These are phyloP conservation scores for Hyaloscypha bicolor DNA, from an alignment of 495 filamentous ascomycete species.

Conservation along the genomic window DNA sequence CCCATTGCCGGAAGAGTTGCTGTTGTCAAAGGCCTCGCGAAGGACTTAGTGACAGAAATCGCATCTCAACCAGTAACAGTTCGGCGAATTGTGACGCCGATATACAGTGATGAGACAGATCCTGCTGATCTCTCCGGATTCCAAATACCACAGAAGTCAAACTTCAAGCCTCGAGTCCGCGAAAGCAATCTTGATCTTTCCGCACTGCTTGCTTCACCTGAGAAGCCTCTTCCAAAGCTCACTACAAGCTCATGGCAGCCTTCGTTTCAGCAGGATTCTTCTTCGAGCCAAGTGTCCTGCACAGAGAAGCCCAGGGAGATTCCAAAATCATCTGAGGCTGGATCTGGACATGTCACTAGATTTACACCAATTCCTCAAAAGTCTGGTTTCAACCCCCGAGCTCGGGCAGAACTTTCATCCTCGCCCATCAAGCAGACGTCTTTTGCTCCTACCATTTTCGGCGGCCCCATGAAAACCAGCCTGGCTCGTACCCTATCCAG, in stretches of 20 bases:
- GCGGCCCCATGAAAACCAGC: not conserved
- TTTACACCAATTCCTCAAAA: slow-evolving; percentile 46
- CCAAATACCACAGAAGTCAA: slow-evolving; percentile 48
- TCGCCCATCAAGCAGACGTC: slow-evolving; percentile 19
- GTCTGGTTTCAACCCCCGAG: slow-evolving; percentile 49
- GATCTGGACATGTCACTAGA: slow-evolving; percentile 5
- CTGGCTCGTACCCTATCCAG: not conserved
- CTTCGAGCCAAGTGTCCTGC: slow-evolving; percentile 4
- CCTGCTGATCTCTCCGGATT: slow-evolving; percentile 24
- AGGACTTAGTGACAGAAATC: not conserved
- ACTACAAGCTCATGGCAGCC: slow-evolving; percentile 12
- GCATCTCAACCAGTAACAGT: slow-evolving; percentile 19
- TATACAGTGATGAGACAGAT: slow-evolving; percentile 4
- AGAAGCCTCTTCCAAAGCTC: slow-evolving; percentile 26
- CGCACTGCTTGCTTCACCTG: slow-evolving; percentile 27
- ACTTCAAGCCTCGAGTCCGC: slow-evolving; percentile 51
- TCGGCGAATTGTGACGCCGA: slow-evolving; percentile 7
- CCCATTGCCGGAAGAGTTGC: not conserved
- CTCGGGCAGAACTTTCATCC: slow-evolving; percentile 26
- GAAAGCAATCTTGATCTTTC: slow-evolving; percentile 33
- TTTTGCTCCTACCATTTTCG: slow-evolving; percentile 10
- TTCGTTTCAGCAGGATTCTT: slow-evolving; percentile 11
- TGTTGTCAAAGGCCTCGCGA: not conserved
- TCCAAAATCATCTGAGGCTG: not conserved
- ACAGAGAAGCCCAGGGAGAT: not conserved